Conservation (phyloP, 2,329 filamentous ascomycete species). For the Ophiostoma perfectum region DNA sequence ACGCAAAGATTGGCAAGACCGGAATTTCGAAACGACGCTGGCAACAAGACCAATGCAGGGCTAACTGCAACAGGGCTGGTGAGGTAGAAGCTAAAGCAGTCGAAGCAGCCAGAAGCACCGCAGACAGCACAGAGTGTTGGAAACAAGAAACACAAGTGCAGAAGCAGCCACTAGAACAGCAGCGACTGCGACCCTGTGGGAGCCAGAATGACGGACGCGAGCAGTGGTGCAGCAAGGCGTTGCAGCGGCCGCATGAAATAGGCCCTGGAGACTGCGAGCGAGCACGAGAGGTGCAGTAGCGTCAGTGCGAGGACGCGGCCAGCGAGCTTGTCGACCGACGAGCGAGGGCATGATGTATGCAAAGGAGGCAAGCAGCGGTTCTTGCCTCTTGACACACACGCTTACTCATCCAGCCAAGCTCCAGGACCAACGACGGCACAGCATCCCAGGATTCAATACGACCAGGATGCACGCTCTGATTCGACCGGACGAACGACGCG, state of each 20-base stretch:
- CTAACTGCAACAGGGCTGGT: constrained; percentile 5
- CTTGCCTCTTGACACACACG: neutral
- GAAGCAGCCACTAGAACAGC: neutral
- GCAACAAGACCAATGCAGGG: constrained; percentile 1
- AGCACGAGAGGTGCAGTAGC: neutral
- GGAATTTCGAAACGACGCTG: constrained; percentile 1
- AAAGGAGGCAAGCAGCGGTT: no score
- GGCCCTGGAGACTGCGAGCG: neutral
- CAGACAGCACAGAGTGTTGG: neutral
- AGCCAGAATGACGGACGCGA: constrained; percentile 6
- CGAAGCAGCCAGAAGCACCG: constrained; percentile 1
- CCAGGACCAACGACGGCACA: neutral
- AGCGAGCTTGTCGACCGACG: no score
- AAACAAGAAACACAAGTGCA: neutral
- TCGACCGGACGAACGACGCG: constrained; percentile 5
- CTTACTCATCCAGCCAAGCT: neutral
- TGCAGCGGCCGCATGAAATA: neutral
- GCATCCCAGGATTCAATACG: neutral
- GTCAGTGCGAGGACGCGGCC: neutral
- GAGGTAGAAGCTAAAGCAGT: neutral
- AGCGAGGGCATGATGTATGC: no score
- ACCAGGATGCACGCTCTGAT: neutral
- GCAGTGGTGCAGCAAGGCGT: neutral
- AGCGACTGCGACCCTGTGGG: neutral
- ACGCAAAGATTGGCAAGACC: neutral